These are phyloP conservation scores for Russula lepida DNA, from an alignment of 768 basidiomycete species.

Conservation along the genomic window DNA sequence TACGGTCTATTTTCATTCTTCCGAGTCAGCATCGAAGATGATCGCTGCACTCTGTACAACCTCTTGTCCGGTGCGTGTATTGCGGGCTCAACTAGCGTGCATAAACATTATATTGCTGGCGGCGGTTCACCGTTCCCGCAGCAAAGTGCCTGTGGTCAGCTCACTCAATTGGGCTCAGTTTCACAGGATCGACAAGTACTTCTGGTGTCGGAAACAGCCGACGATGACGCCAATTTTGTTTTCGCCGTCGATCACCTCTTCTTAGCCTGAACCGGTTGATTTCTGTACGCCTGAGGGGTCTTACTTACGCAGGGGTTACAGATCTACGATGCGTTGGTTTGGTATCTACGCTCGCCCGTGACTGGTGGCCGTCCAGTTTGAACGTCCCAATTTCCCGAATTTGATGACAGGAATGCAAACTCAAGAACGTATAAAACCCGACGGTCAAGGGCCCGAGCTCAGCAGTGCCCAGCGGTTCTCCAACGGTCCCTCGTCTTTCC, in stretches of 20 bases:
- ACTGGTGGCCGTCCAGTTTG: neutral
- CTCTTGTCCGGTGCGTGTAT: too few relatives aligned
- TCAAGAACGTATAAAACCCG: neutral
- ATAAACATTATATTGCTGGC: too few relatives aligned
- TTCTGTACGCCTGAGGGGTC: neutral
- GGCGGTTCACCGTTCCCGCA: too few relatives aligned
- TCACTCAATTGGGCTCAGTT: too few relatives aligned
- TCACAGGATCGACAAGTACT: too few relatives aligned
- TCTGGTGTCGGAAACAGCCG: too few relatives aligned
- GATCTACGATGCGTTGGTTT: neutral
- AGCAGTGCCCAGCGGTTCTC: constrained; percentile 8
- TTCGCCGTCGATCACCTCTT: neutral
- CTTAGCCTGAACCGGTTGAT: neutral
- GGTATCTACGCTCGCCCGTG: neutral
- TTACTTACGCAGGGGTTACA: neutral
- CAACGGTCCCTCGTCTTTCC: neutral
- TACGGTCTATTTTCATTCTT: too few relatives aligned
- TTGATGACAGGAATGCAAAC: neutral
- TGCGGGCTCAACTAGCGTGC: too few relatives aligned
- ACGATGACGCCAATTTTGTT: too few relatives aligned
- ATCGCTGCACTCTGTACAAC: too few relatives aligned
- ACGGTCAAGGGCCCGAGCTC: neutral
- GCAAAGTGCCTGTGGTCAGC: too few relatives aligned
- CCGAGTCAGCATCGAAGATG: too few relatives aligned
- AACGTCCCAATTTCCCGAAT: neutral